Base-by-base conservation (phyloP, 345 rosid species). In the Melaleuca alternifolia region DNA sequence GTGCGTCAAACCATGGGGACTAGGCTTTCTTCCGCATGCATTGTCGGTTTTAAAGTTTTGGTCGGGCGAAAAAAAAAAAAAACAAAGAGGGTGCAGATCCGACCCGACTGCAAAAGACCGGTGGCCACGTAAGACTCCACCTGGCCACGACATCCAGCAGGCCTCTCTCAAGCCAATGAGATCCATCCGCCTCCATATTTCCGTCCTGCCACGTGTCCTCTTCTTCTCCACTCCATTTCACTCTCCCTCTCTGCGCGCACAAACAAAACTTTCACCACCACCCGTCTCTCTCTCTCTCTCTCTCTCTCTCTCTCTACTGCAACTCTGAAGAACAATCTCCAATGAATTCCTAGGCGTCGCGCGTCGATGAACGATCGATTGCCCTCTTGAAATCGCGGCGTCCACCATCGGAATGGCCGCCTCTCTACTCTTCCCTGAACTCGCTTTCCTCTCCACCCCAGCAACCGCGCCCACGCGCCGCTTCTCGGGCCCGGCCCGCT, bases 201-300 rank as follows among this genome's bases (percentile, higher is more conserved):
- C 44, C 26, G 30, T 41, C 10, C 4, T 24, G 93, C 94, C 96
- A 96, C 96, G 98, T 93, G 97, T 95, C 92, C 9, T 84, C 83
- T 82, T 84, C 87, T 51, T 79, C 83, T 91, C 98, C 99, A 96
- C 94, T 89, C 91, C 89, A 89, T 86, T 46, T 37, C 20, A 21
- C 87, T 86, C 54, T 44, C 86, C 65, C 89, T 85, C 28, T 28
- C 86, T 46, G 41, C 41, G 41, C 41, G 41, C 41, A 41, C 41
- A 41, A 41, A 41, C 41, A 41, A 41, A 41, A 41, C 41, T 41
- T 41, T 41, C 41, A 41, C 41, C 41, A 41, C 41, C 41, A 41
- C 41, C 41, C 41, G 41, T 79, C 89, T 85, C 28, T 28, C 86
- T 46, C 52, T 52, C 85, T 20, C 61, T 41, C 51, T 75, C 24